Base-by-base conservation (phyloP, 2,329 filamentous ascomycete species). In the Boeremia lycopersici region DNA sequence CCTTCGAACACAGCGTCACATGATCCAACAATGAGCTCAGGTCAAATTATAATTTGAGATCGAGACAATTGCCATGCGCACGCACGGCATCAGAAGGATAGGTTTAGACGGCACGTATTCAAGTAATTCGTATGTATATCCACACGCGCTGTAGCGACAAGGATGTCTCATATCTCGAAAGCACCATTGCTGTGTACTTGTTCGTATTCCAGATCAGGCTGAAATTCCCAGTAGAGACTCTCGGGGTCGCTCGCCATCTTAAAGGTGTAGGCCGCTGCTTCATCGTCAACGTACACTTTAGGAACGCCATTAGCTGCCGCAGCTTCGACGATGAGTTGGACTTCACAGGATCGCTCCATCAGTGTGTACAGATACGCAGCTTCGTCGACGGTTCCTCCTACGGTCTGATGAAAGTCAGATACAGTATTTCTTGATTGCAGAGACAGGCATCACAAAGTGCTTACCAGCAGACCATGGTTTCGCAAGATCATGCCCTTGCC, bases 351-450 rank as follows among this genome's bases (percentile, higher is more conserved):
- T 43, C 87, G 80, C 72, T 91, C 89, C 71, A 90, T 79, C 39
- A 88, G 75, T 0, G 84, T 85, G 68, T 90, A 89, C 46, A 90
- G 72, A 71, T 87, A 91, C 0, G 85, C 86, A 1, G 89, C 89
- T 73, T 91, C 89, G 67, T 91, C 89, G 2, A 91, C 88, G 0
- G 89, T 91, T 6, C 73, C 66, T 4, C 89, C 89, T 0, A 90
- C 88, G 0, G 87, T 89, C 72, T 74, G 28, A 6, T 15, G 7
- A 4, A 4, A 8, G 30, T 67, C 23, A 67, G 49, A 35, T n/a
- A 6, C 7, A 29, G 12, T n/a, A 15, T 10, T 12, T 30, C 5
- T 17, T 13, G 1, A 17, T 19, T 26, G 15, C 15, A 11, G 12
- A 17, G 2, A 17, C 23, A 9, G 30, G 33, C 13, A 10, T 12